Base-by-base conservation (phyloP, 257 asterid genomes). In the Solanum arcanum region DNA sequence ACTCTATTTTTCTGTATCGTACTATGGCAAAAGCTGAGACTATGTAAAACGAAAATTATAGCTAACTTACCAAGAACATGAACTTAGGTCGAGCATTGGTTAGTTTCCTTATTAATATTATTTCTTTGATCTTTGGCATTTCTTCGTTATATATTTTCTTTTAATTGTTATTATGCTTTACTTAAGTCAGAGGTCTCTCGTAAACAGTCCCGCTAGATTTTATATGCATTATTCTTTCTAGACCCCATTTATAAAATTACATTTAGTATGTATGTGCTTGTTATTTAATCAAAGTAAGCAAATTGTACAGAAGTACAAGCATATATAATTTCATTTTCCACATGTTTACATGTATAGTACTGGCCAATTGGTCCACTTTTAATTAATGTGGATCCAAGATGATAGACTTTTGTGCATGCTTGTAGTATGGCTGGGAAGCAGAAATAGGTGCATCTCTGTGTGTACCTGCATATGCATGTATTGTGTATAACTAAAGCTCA, bases 201-300 rank as follows among this genome's bases (percentile, higher is more conserved):
- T 0, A 59, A 59, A 59, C 2, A 3, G 1, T 8, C 3, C 39
- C 1, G 39, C 39, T 37, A 23, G 16, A 5, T 62, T n/a, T 7
- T 1, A 2, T 62, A 23, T 15, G 0, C 31, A 10, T 1, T 23
- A 62, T 11, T 0, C 3, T 23, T 14, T 5, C 0, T 7, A 62
- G 0, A 5, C 7, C 0, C 31, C 7, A 62, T 1, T 10, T 60
- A 60, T 59, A 12, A 59, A 21, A 60, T 60, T 23, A 23, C 1
- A 23, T 7, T 62, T 5, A 12, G 0, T 10, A 27, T 27, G 27
- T 27, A 23, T 62, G 0, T 4, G n/a, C 1, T 62, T 9, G 69
- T 60, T 23, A 7, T 60, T 68, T 7, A 31, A 33, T 31, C 77
- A 27, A 31, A 44, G 59, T 44, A 44, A 42, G 13, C 39, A 44